Base-by-base conservation (phyloP, 2,329 filamentous ascomycete genomes). In the Fusarium subtropicale region DNA sequence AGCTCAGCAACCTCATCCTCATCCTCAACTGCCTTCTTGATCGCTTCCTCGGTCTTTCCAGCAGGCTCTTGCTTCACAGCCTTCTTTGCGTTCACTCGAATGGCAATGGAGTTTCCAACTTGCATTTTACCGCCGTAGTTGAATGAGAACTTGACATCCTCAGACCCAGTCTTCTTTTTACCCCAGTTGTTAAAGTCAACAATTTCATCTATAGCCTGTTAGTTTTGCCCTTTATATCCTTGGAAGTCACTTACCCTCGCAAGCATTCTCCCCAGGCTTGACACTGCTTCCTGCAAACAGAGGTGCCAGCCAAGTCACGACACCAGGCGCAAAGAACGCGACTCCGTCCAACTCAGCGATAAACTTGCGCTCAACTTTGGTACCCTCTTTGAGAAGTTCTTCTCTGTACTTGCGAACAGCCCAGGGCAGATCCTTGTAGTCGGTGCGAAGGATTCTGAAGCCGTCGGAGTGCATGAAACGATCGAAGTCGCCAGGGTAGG, bases 321-420 rank as follows among this genome's bases (percentile, higher is more conserved):
- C 62, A n/a, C 67, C 67, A 1, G 66, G 67, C 0, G 67, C 66
- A 26, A 69, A 69, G 28, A 69, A 69, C 5, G 66, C 66, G 4
- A 55, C 56, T 0, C 66, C 66, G 2, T 69, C 57, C 24, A 66
- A 22, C 33, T 66, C 67, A 1, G 66, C 62, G 7, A 69, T 69
- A 6, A 57, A 66, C 36, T 69, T 69, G 51, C 67, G 66, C 26
- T 69, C 62, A 34, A 54, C 41, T 22, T 26, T 10, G 2, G 56
- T 59, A 1, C 57, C 67, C 13, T 69, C 54, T 5, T 47, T 39
- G 3, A 69, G 20, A n/a, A 69, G 53, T 6, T 48, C 36, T 30
- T 69, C 66, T 13, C 55, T 46, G 3, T 54, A 61, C 26, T 69
- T 57, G 24, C 66, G 61, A 18, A 69, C 66, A 50, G 66, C 52